Base-by-base conservation (phyloP, 495 filamentous ascomycete genomes). In the Pseudomonodictys pantanalensis region DNA sequence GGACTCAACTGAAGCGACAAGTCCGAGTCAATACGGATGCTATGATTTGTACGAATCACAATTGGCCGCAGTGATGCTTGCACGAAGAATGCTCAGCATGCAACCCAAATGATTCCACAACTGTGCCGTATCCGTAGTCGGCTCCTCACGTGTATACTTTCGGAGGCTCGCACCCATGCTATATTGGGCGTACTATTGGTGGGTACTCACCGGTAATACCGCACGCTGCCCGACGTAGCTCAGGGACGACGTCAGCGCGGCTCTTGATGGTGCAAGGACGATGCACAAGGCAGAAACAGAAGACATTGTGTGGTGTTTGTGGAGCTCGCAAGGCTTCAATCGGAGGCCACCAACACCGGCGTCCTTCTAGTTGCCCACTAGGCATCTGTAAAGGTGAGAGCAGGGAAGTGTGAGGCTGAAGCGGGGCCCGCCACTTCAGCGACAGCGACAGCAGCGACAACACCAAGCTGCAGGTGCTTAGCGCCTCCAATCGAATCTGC, bases 281-380 rank as follows among this genome's bases (percentile, higher is more conserved):
- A 23, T 4, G 25, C 6, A 23, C 23, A 49, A 28, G 46, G 23
- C 46, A 49, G 46, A 28, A 29, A 28, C 18, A 8, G 10, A 3
- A 11, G 5, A 49, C 6, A 30, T 29, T n/a, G 8, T 15, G 22
- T 52, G 18, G 15, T n/a, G n/a, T n/a, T n/a, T n/a, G n/a, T n/a
- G n/a, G n/a, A n/a, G n/a, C n/a, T n/a, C n/a, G n/a, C 23, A 3
- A 56, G 53, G 53, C 53, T 47, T 47, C 50, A 43, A 3, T 35
- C 41, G 47, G 53, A 42, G 41, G 47, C 51, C 28, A 22, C 12
- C 20, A n/a, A 18, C 38, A 15, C 38, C 28, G 49, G 15, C 49
- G 49, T 52, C 29, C 28, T 32, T 38, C 28, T 52, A 52, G 49
- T 25, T 39, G 26, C 49, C 49, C n/a, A n/a, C n/a, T n/a, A n/a